phyloP scores from a whole-genome alignment of 495 filamentous ascomycete species.

The Penicillium robsamsonii region DNA sequence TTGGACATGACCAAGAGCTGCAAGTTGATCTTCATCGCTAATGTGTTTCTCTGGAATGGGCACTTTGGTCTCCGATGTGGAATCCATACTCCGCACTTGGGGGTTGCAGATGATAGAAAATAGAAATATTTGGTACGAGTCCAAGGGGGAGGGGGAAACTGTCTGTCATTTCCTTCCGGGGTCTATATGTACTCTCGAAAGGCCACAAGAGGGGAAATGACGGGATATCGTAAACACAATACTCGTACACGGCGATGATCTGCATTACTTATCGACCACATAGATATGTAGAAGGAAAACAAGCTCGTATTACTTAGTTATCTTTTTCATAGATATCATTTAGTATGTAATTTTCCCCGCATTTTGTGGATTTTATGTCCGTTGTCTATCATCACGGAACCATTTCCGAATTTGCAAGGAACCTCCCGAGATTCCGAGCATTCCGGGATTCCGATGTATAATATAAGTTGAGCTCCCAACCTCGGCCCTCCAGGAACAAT shows the following conservation, averaged over 20 bases:
- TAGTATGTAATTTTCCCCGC: conserved; percentile 8
- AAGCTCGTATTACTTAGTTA: conserved; percentile 3
- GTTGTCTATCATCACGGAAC: neutral
- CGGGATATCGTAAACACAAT: neutral
- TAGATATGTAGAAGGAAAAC: neutral
- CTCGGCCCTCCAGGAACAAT: neutral
- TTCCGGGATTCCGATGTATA: conserved; percentile 8
- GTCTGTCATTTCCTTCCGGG: neutral
- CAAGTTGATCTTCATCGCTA: conserved; percentile 27
- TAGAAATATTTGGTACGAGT: neutral
- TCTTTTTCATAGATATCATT: neutral
- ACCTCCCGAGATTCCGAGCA: neutral
- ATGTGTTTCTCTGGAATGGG: conserved; percentile 18
- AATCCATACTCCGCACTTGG: conserved; percentile 9
- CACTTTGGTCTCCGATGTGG: conserved; percentile 6
- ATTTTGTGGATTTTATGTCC: neutral
- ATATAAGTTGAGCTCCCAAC: neutral
- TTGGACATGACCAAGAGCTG: conserved; percentile 27
- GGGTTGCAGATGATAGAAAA: neutral
- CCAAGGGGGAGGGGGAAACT: neutral
- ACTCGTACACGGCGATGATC: conserved; percentile 2
- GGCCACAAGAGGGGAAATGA: neutral
- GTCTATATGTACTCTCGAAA: neutral
- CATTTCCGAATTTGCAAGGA: neutral
- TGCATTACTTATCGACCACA: neutral